Base-by-base conservation (phyloP, 768 basidiomycete species). In the Porphyrellus cyaneotinctus region DNA sequence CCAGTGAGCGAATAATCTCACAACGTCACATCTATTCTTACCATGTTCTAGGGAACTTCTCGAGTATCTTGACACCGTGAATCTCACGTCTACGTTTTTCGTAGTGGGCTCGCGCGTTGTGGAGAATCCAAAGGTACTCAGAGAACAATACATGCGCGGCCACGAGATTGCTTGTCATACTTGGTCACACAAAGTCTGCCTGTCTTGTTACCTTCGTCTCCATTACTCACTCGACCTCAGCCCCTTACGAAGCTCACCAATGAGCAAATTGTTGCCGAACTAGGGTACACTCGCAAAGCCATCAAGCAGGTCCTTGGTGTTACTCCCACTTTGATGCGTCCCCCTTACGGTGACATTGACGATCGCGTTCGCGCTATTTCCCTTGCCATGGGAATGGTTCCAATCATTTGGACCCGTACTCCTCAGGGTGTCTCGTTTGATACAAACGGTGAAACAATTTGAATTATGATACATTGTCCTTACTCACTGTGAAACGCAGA, bases 291-390 rank as follows among this genome's bases (percentile, higher is more conserved):
- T 49, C 87, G 87, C 50, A 83, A 89, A 70, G 83, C 85, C 47
- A 95, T 98, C 74, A 84, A 87, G 70, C 66, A 65, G 2, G 80
- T 88, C 20, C 72, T 88, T 52, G 88, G 88, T 58, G 84, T 91
- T 24, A 87, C 87, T 1, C 89, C 89, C 0, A 85, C 78, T 10
- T 80, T 80, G 6, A 87, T 87, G 87, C 82, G 89, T 52, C 84
- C 89, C 37, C 90, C 90, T 38, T 91, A 77, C 57, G 89, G 90
- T 61, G 90, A 92, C 63, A 88, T 91, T 26, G 94, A 98, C 67
- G 88, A 92, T 72, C 91, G 95, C 61, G 93, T 98, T 42, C 88
- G 95, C 56, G 88, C 87, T 36, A 92, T 98, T 66, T 74, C 85
- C 18, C 68, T 91, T 49, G 91, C 92, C 28, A 95, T 98, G 95